Conservation (phyloP, 2,329 filamentous ascomycete species). For the Epichloe glyceriae region DNA sequence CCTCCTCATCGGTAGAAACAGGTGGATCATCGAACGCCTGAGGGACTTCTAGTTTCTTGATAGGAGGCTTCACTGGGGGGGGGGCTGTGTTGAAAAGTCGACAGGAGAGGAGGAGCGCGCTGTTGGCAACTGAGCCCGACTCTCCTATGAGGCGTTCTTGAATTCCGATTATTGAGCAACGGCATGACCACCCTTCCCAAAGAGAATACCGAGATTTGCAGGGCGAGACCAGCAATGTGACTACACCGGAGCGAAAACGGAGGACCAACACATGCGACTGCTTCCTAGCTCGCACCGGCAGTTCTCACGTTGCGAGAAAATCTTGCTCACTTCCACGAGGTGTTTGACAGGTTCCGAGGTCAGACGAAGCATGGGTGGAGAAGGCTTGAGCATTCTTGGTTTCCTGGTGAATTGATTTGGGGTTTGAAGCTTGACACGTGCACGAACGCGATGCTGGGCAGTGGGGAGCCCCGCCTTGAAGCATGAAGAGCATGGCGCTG, state of each 20-base stretch:
- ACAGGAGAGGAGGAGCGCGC: slow-evolving; percentile 10
- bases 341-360: not conserved
- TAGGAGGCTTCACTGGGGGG: not conserved
- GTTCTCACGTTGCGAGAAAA: not conserved
- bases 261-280: not conserved
- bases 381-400: no score
- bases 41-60: slow-evolving; percentile 6
- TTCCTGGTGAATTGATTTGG: no score
- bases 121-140: slow-evolving; percentile 13
- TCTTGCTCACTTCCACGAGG: not conserved
- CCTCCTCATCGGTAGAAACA: slow-evolving; percentile 18
- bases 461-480: not conserved
- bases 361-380: not conserved
- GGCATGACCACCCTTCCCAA: not conserved
- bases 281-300: not conserved
- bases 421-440: not conserved
- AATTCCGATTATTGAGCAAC: slow-evolving; percentile 4
- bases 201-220: not conserved
- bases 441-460: not conserved
- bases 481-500: not conserved
- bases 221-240: not conserved
- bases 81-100: not conserved
- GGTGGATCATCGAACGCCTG: slow-evolving; percentile 13
- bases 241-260: not conserved
- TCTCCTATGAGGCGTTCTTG: not conserved